Conservation (phyloP, 768 basidiomycete genomes). For the Pisolithus tinctorius region DNA sequence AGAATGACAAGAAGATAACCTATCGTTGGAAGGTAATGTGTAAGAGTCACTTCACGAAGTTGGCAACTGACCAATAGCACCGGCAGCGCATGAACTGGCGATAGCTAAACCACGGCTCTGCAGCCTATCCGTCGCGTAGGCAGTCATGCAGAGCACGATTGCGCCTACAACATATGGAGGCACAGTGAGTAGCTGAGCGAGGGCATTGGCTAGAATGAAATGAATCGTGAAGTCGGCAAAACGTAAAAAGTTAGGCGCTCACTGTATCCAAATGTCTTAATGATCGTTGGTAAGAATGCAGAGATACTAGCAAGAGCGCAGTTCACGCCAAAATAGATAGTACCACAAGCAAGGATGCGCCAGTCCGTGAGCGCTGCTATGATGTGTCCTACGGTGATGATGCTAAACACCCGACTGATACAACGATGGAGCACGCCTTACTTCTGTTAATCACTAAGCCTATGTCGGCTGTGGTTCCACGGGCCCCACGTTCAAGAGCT, state of each 20-base stretch:
- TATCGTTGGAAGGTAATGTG: slow-evolving; percentile 31
- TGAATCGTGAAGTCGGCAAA: background rate
- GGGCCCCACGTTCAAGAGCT: slow-evolving; percentile 60
- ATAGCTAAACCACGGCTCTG: slow-evolving; percentile 49
- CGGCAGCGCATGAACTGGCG: slow-evolving; percentile 22
- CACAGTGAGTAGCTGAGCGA: slow-evolving; percentile 69
- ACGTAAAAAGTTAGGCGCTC: slow-evolving; percentile 19
- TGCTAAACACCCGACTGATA: background rate
- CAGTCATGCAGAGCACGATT: slow-evolving; percentile 50
- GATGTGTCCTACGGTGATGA: slow-evolving; percentile 45
- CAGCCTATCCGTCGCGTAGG: slow-evolving; percentile 58
- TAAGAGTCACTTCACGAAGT: slow-evolving; percentile 40
- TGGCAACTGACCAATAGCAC: slow-evolving; percentile 27
- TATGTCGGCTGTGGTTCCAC: slow-evolving; percentile 57
- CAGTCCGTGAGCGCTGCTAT: slow-evolving; percentile 61
- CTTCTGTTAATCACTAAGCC: slow-evolving; percentile 62
- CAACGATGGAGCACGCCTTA: slow-evolving; percentile 14
- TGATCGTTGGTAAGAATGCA: slow-evolving; percentile 80
- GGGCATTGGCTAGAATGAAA: slow-evolving; percentile 44
- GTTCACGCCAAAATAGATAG: slow-evolving; percentile 75
- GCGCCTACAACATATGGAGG: slow-evolving; percentile 75
- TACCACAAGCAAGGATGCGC: slow-evolving; percentile 61
- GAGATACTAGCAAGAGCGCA: slow-evolving; percentile 72
- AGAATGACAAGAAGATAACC: slow-evolving; percentile 62
- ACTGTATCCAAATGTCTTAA: slow-evolving; percentile 69